Base-by-base conservation (phyloP, 2,329 filamentous ascomycete species). In the Westerdykella aurantiaca region DNA sequence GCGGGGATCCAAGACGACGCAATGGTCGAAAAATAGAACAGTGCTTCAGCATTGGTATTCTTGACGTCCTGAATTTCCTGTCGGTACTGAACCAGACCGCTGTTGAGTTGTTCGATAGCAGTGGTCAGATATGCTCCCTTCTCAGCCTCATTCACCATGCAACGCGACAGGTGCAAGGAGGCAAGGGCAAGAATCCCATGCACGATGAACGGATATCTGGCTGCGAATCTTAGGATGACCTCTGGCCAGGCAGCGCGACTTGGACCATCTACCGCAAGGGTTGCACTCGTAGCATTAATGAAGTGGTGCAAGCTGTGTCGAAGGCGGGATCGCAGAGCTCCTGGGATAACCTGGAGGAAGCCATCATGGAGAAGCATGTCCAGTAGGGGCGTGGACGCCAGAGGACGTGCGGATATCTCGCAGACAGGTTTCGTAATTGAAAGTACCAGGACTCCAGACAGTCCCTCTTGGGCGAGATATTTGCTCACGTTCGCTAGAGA, bases 111-210 rank as follows among this genome's bases (percentile, higher is more conserved):
- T 6, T 39, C 49, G 11, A 50, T 53, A 25, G 58, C 57, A 22
- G 58, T 52, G 11, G 51, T 46, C 9, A 45, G 42, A 18, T 57
- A 53, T 2, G 34, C 23, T 13, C 55, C 43, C 42, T 42, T 47
- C 23, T 53, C 45, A 16, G 39, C 44, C 22, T 46, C 39, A 4
- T 31, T 39, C 6, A 16, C 37, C n/a, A 42, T 38, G 58, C 60
- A 39, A 17, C 61, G 65, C 11, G 68, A 67, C 18, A 72, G 48
- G 47, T 74, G 72, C 12, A 74, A 57, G n/a, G 69, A 67, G 5
- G 69, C 59, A 10, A 72, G 44, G 2, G 71, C 69, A 6, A 74
- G 51, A 4, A 74, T 61, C 11, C 67, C 69, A 44, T 72, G 64
- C 10, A 73, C 46, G 6, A 74, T 56, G 39, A 69, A 74, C 2